phyloP scores from a whole-genome alignment of 257 asterid species.

The Nicotiana tabacum region DNA sequence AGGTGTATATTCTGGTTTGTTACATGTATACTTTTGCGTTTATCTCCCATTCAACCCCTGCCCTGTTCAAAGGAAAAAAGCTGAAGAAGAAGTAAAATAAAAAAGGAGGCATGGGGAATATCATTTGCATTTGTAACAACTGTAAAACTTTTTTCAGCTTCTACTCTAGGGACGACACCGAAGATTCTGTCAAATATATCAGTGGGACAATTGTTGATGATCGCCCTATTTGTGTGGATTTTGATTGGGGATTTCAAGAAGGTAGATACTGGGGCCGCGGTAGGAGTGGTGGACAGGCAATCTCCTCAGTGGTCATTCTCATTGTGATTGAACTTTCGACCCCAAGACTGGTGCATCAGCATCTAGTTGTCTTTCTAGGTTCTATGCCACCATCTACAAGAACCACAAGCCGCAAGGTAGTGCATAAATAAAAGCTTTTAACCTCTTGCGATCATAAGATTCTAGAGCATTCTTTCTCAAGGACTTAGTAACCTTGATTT shows the following conservation, averaged over 20 bases:
- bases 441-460: background rate
- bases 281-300: conserved; percentile 90
- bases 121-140: background rate
- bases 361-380: too few species aligned
- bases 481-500: background rate
- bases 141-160: conserved; percentile 37
- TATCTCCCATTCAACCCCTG: background rate
- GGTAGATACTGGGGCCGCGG: conserved; percentile 99
- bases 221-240: conserved; percentile 96
- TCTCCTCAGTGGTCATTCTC: background rate
- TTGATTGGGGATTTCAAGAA: conserved; percentile 96
- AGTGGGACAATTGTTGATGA: conserved; percentile 97
- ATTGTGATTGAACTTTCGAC: too few species aligned
- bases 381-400: too few species aligned
- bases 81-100: too few species aligned
- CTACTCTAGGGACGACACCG: conserved; percentile 59
- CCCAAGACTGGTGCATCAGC: too few species aligned
- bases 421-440: too few species aligned
- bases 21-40: background rate
- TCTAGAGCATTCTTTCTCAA: too few species aligned
- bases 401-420: background rate
- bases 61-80: background rate
- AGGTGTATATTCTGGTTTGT: background rate
- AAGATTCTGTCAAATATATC: conserved; percentile 49
- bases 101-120: background rate